A percentile compares a stretch with the other conserved stretches of the same genome.
Conservation (phyloP, 1,284 basidiomycete species). For the Inonotus hispidus region DNA sequence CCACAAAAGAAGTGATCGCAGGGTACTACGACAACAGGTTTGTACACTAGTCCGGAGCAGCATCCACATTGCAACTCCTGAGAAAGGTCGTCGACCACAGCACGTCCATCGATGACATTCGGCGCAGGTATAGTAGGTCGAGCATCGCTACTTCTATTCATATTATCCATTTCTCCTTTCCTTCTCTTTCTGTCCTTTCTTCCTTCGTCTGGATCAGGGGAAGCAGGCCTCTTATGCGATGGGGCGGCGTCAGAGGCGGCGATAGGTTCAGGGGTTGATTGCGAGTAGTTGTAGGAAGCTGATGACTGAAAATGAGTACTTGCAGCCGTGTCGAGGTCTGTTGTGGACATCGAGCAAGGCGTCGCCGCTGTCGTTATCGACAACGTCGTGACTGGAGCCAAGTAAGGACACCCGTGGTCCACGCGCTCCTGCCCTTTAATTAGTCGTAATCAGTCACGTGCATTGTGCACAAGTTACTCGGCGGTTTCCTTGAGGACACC, state of each 20-base stretch:
- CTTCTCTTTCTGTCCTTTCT: slow-evolving; percentile 52
- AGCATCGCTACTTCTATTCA: slow-evolving; percentile 16
- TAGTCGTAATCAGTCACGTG: neutral
- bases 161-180: slow-evolving; percentile 40
- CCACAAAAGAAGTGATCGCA: slow-evolving; percentile 85
- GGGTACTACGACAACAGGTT: slow-evolving; percentile 68
- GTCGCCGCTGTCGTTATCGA: slow-evolving; percentile 4
- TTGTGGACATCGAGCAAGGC: slow-evolving; percentile 4
- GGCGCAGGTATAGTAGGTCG: slow-evolving; percentile 3
- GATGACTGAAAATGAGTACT: neutral
- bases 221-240: slow-evolving; percentile 13
- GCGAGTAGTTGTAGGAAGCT: neutral
- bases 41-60: slow-evolving; percentile 70
- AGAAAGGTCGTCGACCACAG: slow-evolving; percentile 54
- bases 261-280: neutral
- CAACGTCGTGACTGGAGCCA: slow-evolving; percentile 9
- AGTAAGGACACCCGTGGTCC: neutral
- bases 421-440: neutral
- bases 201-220: slow-evolving; percentile 27
- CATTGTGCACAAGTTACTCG: neutral
- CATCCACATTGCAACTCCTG: slow-evolving; percentile 79
- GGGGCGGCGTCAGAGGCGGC: neutral
- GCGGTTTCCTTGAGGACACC: too few species aligned
- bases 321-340: neutral
- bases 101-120: slow-evolving; percentile 25